phyloP scores from a whole-genome alignment of 768 basidiomycete species.

The Boletales sp. region DNA sequence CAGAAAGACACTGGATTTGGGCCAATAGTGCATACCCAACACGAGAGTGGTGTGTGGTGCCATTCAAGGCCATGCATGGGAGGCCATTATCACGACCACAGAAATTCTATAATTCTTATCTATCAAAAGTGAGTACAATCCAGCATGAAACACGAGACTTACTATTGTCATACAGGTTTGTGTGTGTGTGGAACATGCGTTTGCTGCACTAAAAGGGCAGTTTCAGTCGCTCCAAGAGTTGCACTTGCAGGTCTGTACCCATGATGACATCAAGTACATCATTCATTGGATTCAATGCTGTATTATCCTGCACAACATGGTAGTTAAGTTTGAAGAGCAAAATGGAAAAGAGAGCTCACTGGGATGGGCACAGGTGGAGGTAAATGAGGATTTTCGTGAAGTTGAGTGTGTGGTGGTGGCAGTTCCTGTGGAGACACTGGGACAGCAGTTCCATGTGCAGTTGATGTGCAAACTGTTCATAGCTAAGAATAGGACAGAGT shows the following conservation, averaged over 20 bases:
- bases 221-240: conserved; percentile 7
- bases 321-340: conserved; percentile 5
- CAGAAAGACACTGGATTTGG: conserved; percentile 8
- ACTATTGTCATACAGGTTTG: not conserved
- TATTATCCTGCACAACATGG: conserved; percentile 12
- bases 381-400: too few species aligned
- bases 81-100: not conserved
- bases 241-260: not conserved
- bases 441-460: too few species aligned
- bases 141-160: too few species aligned
- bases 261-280: not conserved
- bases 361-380: not conserved
- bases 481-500: too few species aligned
- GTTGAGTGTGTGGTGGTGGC: too few species aligned
- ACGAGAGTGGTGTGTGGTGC: not conserved
- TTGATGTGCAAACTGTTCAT: too few species aligned
- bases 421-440: too few species aligned
- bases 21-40: conserved; percentile 8
- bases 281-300: conserved; percentile 7
- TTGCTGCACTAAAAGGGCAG: not conserved
- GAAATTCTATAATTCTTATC: not conserved
- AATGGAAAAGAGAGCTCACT: not conserved
- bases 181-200: conserved; percentile 1
- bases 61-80: not conserved
- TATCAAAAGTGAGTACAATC: conserved; percentile 12